Percentiles rank a stretch among this genome's conserved stretches.
Conservation (phyloP, 148 eudicot species). For the Spergularia marina region DNA sequence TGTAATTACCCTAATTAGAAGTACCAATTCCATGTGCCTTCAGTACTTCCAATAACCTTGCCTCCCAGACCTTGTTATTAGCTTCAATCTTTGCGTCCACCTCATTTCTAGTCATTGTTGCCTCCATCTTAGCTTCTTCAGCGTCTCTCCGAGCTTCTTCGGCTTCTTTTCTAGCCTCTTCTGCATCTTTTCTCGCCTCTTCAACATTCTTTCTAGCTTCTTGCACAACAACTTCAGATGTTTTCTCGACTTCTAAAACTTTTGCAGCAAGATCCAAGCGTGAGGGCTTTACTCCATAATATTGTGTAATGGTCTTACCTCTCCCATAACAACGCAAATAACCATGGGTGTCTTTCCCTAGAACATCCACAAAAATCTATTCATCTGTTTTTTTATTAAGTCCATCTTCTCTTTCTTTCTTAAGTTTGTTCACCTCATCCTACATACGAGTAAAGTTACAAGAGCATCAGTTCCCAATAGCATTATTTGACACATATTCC, state of each 20-base stretch:
- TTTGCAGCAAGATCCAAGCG: conserved; percentile 9
- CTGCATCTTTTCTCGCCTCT: background rate
- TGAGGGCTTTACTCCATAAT: background rate
- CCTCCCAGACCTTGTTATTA: conserved; percentile 9
- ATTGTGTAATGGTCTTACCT: conserved; percentile 6
- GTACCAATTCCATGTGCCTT: too few species aligned
- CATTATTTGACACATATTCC: background rate
- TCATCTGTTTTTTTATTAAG: conserved; percentile 5
- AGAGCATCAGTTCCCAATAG: too few species aligned
- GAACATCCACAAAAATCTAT: conserved; percentile 2
- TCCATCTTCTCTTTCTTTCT: conserved; percentile 8
- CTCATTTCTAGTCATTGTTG: background rate
- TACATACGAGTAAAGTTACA: background rate
- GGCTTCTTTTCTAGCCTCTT: background rate
- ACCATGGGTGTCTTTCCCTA: conserved; percentile 15
- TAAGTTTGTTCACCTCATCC: conserved; percentile 3
- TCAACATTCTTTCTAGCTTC: background rate
- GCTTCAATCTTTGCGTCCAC: conserved; percentile 8
- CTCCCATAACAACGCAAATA: conserved; percentile 19
- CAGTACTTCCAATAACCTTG: background rate
- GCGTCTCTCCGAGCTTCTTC: background rate
- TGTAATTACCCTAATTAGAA: too few species aligned
- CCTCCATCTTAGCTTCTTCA: background rate
- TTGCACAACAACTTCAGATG: background rate
- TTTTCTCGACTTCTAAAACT: background rate